Base-by-base conservation (phyloP, 306 rosid genomes). In the Adenanthera pavonina region DNA sequence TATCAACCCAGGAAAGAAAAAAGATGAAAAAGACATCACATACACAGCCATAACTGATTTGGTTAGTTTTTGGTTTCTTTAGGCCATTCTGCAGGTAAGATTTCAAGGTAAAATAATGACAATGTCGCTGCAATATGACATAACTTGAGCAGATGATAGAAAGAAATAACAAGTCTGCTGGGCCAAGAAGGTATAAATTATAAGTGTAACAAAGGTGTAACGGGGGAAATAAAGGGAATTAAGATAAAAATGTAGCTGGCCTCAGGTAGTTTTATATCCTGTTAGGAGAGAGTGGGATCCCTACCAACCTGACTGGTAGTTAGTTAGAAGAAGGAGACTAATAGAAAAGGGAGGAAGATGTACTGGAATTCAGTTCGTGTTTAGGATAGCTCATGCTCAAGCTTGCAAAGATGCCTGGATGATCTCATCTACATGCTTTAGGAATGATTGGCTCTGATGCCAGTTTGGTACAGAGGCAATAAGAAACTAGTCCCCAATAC, bases 91-190 rank as follows among this genome's bases (percentile, higher is more conserved):
- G 53, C 5, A 59, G 13, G 61, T 61, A 19, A 19, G 6, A 62
- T 62, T 44, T 75, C 20, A 77, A 49, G 15, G 30, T 53, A 82
- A 62, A 53, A 35, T 57, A 79, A 78, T 59, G 75, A 82, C 38
- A 6, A 75, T 3, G 57, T n/a, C 79, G 66, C 75, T 40, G 4
- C 12, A 34, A 48, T 36, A 40, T 25, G 38, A 61, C 69, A 81
- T 36, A 54, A 77, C 73, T 47, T n/a, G 76, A 61, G 34, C 48
- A 44, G 57, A 54, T 64, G 75, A 53, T 60, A n/a, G 11, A 2
- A 41, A 13, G 3, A 75, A 76, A 43, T 74, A 53, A 47, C 35
- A 59, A 60, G 30, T 47, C 44, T 30, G 20, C 19, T 49, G 36
- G 64, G 67, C 20, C 16, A 65, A 62, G 73, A 17, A 46, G 12